Percentiles rank a stretch among this genome's conserved stretches.
phyloP scores from a whole-genome alignment of 1,284 basidiomycete genomes.

The Puccinia triticina region DNA sequence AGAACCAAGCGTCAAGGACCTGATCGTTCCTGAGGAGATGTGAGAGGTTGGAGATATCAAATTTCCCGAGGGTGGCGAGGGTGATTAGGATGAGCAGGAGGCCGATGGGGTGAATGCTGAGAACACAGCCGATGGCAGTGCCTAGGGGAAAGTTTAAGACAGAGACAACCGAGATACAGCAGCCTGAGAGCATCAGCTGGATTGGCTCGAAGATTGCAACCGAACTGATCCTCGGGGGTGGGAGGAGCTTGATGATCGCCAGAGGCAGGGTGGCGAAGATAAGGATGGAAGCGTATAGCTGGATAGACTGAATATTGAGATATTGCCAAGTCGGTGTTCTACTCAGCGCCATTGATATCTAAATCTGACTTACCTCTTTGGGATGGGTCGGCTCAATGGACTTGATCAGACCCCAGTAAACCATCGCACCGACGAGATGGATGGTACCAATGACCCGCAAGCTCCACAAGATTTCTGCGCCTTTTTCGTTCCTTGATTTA shows the following conservation, averaged over 20 bases:
- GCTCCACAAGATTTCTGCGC: conserved; percentile 34
- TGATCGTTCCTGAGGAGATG: conserved; percentile 27
- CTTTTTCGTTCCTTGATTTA: background rate
- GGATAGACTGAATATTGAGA: conserved; percentile 10
- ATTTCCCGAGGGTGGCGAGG: background rate
- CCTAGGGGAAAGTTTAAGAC: conserved; percentile 38
- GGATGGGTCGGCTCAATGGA: conserved; percentile 14
- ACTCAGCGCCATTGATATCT: background rate
- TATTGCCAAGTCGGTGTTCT: background rate
- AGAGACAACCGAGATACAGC: conserved; percentile 26
- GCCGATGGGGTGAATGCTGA: conserved; percentile 15
- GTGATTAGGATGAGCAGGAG: background rate
- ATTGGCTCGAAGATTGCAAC: conserved; percentile 32
- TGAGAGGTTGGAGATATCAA: background rate
- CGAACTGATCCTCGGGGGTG: background rate
- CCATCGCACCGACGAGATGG: conserved; percentile 30
- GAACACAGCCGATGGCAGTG: background rate
- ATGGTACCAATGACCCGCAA: conserved; percentile 18
- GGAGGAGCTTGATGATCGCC: background rate
- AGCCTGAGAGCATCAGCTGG: conserved; percentile 31
- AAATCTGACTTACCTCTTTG: background rate
- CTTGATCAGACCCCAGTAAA: conserved; percentile 27
- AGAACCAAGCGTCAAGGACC: conserved; percentile 30
- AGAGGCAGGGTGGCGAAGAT: conserved; percentile 29
- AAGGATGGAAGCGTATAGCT: background rate